phyloP scores from a whole-genome alignment of 169 alveolate genomes.

The Plasmodium ovale region DNA sequence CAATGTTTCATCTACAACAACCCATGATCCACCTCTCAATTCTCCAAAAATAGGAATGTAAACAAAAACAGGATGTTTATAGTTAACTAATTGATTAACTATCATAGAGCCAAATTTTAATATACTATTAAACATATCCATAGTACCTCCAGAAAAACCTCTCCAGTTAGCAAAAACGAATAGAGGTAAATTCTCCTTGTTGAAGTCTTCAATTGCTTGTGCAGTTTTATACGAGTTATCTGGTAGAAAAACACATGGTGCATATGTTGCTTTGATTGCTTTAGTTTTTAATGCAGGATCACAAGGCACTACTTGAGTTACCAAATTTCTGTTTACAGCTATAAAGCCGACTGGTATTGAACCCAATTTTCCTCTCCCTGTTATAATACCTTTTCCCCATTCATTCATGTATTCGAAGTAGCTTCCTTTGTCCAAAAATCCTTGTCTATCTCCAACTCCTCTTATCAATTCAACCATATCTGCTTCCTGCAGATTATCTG shows the following conservation, averaged over 20 bases:
- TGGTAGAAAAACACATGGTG: conserved; percentile 89
- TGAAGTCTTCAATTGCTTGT: conserved; percentile 89
- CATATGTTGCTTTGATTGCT: conserved; percentile 47
- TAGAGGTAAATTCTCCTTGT: conserved; percentile 87
- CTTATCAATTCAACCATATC: conserved; percentile 35
- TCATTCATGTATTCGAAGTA: conserved; percentile 77
- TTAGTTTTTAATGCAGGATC: conserved; percentile 70
- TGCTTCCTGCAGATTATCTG: conserved; percentile 40
- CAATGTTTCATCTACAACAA: conserved; percentile 88
- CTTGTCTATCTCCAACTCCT: conserved; percentile 56
- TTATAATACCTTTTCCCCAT: conserved; percentile 75
- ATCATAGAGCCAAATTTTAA: conserved; percentile 88
- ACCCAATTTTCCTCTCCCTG: conserved; percentile 75
- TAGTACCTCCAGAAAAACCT: conserved; percentile 90
- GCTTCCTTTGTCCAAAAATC: conserved; percentile 84
- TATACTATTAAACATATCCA: conserved; percentile 88
- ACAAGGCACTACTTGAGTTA: conserved; percentile 50
- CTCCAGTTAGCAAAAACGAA: conserved; percentile 87
- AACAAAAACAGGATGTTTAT: conserved; percentile 87
- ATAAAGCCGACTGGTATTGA: conserved; percentile 57
- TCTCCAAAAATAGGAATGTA: conserved; percentile 89
- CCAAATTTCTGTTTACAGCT: conserved; percentile 70
- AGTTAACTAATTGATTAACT: conserved; percentile 88
- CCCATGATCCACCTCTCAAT: conserved; percentile 91
- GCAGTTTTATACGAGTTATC: conserved; percentile 92